Evolutionary conservation across 2,329 filamentous ascomycete species (phyloP).

Genomic region (Sphaerulina vaccinii): DNA sequence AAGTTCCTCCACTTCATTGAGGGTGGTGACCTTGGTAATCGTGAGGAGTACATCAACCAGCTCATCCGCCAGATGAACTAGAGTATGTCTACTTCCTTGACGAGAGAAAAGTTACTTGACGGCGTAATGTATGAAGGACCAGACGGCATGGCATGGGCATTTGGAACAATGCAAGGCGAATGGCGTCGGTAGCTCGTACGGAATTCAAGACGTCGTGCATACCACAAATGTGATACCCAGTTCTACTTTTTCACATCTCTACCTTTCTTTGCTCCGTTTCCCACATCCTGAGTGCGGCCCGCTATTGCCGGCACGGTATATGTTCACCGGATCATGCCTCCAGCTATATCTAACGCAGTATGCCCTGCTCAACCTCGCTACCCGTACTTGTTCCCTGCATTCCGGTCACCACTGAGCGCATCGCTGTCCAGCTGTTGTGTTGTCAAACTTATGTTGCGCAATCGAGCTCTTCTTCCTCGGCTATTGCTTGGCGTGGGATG

Average conservation of each 20-base stretch:
- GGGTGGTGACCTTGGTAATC: constrained; percentile 98
- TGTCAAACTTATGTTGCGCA: too few species aligned
- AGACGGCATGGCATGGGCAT: constrained; percentile 3
- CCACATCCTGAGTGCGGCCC: background rate
- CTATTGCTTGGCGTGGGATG: background rate
- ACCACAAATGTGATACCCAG: constrained; percentile 16
- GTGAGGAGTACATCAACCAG: constrained; percentile 95
- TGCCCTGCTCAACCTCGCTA: too few species aligned
- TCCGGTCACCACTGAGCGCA: too few species aligned
- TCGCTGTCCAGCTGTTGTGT: too few species aligned
- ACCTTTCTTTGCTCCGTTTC: background rate
- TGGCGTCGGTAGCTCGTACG: constrained; percentile 23
- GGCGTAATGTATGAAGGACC: constrained; percentile 11
- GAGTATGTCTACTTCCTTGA: constrained; percentile 22
- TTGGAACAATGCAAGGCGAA: constrained; percentile 24
- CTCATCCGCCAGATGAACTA: constrained; percentile 99
- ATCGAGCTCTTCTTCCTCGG: too few species aligned
- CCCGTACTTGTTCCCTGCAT: too few species aligned
- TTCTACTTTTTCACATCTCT: background rate
- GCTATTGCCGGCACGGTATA: background rate
- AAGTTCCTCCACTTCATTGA: constrained; percentile 99
- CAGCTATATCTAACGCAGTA: too few species aligned
- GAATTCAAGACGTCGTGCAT: constrained; percentile 16
- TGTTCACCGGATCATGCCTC: too few species aligned
- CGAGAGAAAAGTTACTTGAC: constrained; percentile 8